Percentiles rank a stretch among this genome's conserved stretches.
Evolutionary conservation across 768 basidiomycete genomes (phyloP).

Genomic region (Lentinula sp.): DNA sequence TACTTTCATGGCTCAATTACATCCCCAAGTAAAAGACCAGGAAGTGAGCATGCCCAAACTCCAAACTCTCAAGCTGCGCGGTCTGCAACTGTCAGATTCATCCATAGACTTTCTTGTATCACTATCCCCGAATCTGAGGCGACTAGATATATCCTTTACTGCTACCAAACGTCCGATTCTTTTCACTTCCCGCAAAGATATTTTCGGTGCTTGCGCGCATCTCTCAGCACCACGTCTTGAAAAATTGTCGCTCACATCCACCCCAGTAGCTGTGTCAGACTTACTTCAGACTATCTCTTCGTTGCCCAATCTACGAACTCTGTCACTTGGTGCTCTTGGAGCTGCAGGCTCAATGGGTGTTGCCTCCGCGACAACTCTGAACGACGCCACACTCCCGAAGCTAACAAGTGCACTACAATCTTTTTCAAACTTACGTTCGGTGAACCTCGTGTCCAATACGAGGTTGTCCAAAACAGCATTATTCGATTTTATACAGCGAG

Average conservation of each 20-base stretch:
- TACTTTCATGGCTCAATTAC: slow-evolving; percentile 38
- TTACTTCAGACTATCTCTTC: slow-evolving; percentile 31
- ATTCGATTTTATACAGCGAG: slow-evolving; percentile 36
- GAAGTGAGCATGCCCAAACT: slow-evolving; percentile 31
- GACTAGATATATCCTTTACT: slow-evolving; percentile 66
- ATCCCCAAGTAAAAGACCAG: slow-evolving; percentile 17
- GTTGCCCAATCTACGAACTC: slow-evolving; percentile 36
- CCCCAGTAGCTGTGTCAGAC: slow-evolving; percentile 32
- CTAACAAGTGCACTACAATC: slow-evolving; percentile 35
- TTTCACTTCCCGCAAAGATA: slow-evolving; percentile 7
- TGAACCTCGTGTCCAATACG: slow-evolving; percentile 60
- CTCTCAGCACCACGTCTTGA: slow-evolving; percentile 27
- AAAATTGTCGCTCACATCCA: slow-evolving; percentile 63
- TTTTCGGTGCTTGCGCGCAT: background rate
- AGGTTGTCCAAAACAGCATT: slow-evolving; percentile 43
- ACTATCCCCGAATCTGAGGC: slow-evolving; percentile 42
- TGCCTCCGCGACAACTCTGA: slow-evolving; percentile 48
- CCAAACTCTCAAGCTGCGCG: slow-evolving; percentile 53
- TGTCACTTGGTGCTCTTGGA: slow-evolving; percentile 57
- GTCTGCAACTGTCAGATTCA: slow-evolving; percentile 43
- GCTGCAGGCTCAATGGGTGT: slow-evolving; percentile 37
- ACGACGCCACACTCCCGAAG: slow-evolving; percentile 36
- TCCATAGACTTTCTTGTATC: slow-evolving; percentile 36
- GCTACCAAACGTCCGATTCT: slow-evolving; percentile 31
- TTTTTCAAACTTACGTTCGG: slow-evolving; percentile 34